These are phyloP conservation scores for Eucalyptus cloeziana DNA, from an alignment of 345 rosid species.

Conservation along the genomic window DNA sequence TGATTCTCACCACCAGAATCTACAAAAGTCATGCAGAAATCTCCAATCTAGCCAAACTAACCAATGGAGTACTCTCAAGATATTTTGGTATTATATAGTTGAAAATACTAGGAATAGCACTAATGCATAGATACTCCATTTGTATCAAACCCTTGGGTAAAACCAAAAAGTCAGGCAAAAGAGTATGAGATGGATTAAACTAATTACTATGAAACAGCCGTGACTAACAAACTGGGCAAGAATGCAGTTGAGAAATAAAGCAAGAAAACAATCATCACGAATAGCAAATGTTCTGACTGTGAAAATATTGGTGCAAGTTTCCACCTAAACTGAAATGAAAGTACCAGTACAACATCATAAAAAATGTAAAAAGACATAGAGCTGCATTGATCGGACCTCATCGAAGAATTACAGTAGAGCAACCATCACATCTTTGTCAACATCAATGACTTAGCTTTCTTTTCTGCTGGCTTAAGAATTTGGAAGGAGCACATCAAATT, in stretches of 20 bases:
- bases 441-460: conserved; percentile 54
- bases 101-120: neutral
- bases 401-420: neutral
- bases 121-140: neutral
- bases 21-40: neutral
- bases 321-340: neutral
- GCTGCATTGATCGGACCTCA: conserved; percentile 12
- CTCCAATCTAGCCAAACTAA: neutral
- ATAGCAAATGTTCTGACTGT: neutral
- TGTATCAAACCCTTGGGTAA: neutral
- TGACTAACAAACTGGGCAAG: neutral
- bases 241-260: neutral
- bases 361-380: neutral
- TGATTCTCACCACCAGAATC: neutral
- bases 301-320: neutral
- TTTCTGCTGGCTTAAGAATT: conserved; percentile 90
- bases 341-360: neutral
- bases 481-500: conserved; percentile 92
- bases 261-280: neutral
- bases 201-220: neutral
- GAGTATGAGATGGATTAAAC: neutral
- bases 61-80: neutral
- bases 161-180: neutral
- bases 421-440: conserved; percentile 48
- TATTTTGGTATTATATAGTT: neutral